Conservation (phyloP, 371 early-diverging fungal species). For the Mucor irregularis region DNA sequence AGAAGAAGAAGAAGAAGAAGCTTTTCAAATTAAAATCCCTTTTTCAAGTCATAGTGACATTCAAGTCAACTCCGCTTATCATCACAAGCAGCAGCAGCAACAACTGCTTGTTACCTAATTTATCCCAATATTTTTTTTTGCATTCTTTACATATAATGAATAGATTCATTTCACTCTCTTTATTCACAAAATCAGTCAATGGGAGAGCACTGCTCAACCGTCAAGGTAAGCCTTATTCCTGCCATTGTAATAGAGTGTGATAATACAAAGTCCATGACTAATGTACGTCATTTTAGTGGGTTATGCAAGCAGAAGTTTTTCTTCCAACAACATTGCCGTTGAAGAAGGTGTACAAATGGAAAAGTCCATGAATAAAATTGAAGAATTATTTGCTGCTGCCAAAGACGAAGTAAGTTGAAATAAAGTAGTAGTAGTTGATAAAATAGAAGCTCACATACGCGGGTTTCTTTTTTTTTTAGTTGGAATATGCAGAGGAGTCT, state of each 20-base stretch:
- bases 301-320: too few relatives aligned
- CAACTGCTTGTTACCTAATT: too few relatives aligned
- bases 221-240: background rate
- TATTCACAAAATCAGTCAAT: background rate
- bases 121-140: background rate
- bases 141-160: background rate
- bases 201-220: background rate
- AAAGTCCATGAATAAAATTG: constrained; percentile 36
- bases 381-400: constrained; percentile 36
- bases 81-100: too few relatives aligned
- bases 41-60: too few relatives aligned
- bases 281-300: too few relatives aligned
- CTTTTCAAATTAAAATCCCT: background rate
- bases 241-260: background rate
- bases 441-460: background rate
- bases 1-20: background rate
- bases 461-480: constrained; percentile 10
- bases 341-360: constrained; percentile 16
- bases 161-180: constrained; percentile 1
- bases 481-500: constrained; percentile 47
- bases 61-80: background rate
- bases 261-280: background rate
- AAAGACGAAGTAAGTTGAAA: constrained; percentile 35
- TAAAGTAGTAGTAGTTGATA: background rate
- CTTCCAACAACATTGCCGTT: background rate